A percentile compares a stretch with the other conserved stretches of the same genome.
phyloP scores from a whole-genome alignment of 257 asterid species.

The Solanum peruvianum region DNA sequence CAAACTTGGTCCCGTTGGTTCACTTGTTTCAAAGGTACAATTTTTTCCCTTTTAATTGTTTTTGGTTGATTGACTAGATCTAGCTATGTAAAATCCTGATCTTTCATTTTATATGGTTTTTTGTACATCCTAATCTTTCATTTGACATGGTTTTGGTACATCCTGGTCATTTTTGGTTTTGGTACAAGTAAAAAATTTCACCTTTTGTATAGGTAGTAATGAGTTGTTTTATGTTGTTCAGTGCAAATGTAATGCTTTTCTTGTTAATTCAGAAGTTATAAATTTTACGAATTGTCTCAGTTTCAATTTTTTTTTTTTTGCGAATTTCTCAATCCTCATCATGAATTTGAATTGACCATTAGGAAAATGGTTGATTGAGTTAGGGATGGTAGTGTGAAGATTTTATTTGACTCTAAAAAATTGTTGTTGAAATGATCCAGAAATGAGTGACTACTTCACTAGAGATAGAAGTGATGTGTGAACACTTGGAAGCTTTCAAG shows the following conservation, averaged over 20 bases:
- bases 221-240: not conserved
- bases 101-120: not conserved
- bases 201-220: too few species aligned
- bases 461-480: not conserved
- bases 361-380: not conserved
- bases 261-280: not conserved
- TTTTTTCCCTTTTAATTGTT: not conserved
- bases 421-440: not conserved
- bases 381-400: not conserved
- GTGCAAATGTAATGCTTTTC: not conserved
- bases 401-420: not conserved
- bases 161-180: too few species aligned
- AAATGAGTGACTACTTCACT: not conserved
- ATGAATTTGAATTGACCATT: not conserved
- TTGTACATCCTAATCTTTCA: not conserved
- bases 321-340: not conserved
- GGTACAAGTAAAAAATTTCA: not conserved
- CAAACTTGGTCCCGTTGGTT: conserved; percentile 41
- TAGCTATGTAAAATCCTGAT: not conserved
- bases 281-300: not conserved
- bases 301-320: too few species aligned
- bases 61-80: not conserved
- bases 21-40: too few species aligned
- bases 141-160: too few species aligned
- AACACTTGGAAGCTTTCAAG: not conserved